Evolutionary conservation across 306 rosid genomes (phyloP), one percentile per base, ranked within the genome.

Genomic region (Sphenostylis stenocarpa): DNA sequence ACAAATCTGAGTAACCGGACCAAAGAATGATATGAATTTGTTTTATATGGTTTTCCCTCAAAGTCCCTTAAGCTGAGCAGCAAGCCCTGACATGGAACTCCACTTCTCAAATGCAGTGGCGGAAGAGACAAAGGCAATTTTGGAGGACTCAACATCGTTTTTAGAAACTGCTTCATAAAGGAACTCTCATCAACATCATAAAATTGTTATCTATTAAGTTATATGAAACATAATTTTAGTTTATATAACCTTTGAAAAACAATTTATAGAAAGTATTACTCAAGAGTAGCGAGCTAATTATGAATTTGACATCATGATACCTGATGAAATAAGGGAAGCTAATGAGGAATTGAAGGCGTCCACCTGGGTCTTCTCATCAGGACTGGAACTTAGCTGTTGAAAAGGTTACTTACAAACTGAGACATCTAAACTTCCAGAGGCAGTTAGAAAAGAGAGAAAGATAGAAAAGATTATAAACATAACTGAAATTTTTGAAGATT

Each of bases 101-200:
- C 97, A 93, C 70, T 93, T 89, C 92, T 90, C 91, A 73, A 93
- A 85, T 76, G 97, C 96, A 72, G 61, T 77, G 23, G 92, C 98
- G 0, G 97, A 89, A 34, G 88, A 77, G 73, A 92, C 97, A 74
- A 95, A 95, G 20, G 97, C 97, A 58, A 77, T 33, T 87, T 92
- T 95, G 80, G 98, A 95, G 75, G 97, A 88, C 63, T 92, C 90
- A 24, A 79, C 88, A 84, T 95, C 98, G 34, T 89, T 95, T 75
- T 60, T 45, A 53, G 90, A 78, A 48, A 95, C 98, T 95, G 93
- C 69, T 16, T 52, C 41, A 61, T 29, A 70, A 34, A 78, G 33
- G 58, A 63, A 29, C 56, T 33, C 26, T 62, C 67, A 62, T 26
- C 28, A 26, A 26, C 1, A 26, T 26, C 28, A 26, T 2, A 26